Conservation (phyloP, 257 asterid genomes). For the Solanum appendiculatum region DNA sequence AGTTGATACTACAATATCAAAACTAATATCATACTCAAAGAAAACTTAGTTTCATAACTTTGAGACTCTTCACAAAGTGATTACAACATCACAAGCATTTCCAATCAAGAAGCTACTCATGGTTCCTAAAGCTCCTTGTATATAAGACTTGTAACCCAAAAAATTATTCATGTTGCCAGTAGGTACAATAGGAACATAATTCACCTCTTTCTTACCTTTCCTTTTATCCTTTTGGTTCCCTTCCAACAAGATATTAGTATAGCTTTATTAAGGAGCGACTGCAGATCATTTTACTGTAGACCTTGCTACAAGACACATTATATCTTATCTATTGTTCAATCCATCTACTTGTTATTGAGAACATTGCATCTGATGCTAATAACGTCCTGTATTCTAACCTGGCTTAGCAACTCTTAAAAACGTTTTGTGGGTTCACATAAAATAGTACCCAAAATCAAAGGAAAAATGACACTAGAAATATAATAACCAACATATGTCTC, state of each 20-base stretch:
- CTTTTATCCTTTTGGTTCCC: neutral
- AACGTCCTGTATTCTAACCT: neutral
- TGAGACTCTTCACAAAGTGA: neutral
- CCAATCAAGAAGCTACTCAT: neutral
- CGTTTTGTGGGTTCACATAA: neutral
- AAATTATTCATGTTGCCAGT: neutral
- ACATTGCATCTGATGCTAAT: neutral
- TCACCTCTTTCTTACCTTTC: neutral
- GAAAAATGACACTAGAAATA: neutral
- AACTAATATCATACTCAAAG: neutral
- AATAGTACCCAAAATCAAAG: neutral
- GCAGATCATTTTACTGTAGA: neutral
- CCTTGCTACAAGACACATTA: neutral
- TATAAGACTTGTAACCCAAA: neutral
- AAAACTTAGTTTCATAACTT: neutral
- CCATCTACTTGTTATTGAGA: neutral
- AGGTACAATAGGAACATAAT: neutral
- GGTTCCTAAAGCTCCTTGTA: neutral
- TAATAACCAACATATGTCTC: neutral
- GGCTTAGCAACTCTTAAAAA: neutral
- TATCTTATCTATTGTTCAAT: neutral
- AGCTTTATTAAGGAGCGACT: neutral
- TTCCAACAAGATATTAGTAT: neutral
- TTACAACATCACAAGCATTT: neutral
- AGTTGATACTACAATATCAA: neutral